These are phyloP conservation scores for Umbelopsis sp. DNA, from an alignment of 192 early-diverging fungal species.

Conservation along the genomic window DNA sequence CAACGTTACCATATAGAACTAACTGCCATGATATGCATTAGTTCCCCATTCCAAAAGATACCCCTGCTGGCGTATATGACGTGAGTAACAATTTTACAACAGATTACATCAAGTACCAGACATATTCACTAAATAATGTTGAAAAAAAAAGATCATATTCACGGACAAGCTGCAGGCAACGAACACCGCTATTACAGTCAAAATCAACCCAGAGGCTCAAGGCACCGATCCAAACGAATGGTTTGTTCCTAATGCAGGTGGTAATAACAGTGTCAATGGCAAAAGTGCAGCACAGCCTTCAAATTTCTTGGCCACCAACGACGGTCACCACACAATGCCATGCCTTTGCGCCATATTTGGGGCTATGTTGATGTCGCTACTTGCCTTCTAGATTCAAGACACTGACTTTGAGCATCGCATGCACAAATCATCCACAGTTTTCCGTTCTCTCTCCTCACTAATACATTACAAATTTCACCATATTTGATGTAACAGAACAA, in stretches of 20 bases:
- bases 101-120: too few relatives aligned
- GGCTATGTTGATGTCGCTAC: neutral
- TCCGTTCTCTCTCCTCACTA: too few relatives aligned
- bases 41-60: slow-evolving; percentile 25
- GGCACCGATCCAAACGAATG: neutral
- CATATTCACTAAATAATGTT: neutral
- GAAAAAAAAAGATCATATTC: neutral
- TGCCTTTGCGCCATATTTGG: neutral
- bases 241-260: neutral
- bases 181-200: neutral
- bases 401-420: too few relatives aligned
- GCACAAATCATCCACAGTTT: too few relatives aligned
- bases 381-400: neutral
- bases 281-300: neutral
- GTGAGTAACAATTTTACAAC: slow-evolving; percentile 1
- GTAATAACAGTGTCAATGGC: neutral
- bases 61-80: slow-evolving; percentile 18
- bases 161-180: neutral
- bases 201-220: neutral
- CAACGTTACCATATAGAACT: neutral
- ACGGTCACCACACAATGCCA: neutral
- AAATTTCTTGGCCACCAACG: neutral
- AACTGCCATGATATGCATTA: neutral
- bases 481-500: neutral
- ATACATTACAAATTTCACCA: neutral